Evolutionary conservation across 1,284 basidiomycete species (phyloP), one percentile per base, ranked within the genome.

Genomic region (Microbotryum silenes-acaulis): DNA sequence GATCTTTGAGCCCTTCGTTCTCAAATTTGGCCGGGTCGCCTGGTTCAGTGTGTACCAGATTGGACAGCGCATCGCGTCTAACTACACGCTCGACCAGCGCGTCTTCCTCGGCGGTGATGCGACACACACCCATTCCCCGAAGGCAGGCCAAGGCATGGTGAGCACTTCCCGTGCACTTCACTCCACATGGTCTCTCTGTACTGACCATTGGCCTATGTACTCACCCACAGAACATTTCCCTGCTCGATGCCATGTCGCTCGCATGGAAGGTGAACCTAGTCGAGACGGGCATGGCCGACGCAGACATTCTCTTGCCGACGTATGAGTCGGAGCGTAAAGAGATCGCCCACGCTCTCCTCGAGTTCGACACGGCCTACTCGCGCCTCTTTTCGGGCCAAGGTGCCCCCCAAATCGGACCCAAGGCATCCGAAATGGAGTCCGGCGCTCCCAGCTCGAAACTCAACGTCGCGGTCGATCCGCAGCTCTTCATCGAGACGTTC

Each of bases 211-310:
- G 10, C 6, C 16, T 42, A 14, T 51, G 4, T 56, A 50, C 21
- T 62, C 54, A 31, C 67, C 60, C 51, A 62, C 75, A 75, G 75
- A 77, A 77, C 70, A 77, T 76, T 54, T 75, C 75, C 51, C 75
- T 77, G 69, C 73, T 77, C 59, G 76, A 77, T 67, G 73, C 74
- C 64, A 75, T 74, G 70, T 74, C 75, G n/a, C 69, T 77, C 47
- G 72, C 75, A 4, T 77, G 76, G 76, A 73, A 76, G 60, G 73
- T 77, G 69, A 77, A 77, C 68, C 75, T 65, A 37, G 73, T 77
- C 57, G 74, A 77, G 63, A 77, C 77, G 69, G 75, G 75, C n/a
- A 61, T 77, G 46, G 75, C 74, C 9, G 67, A 74, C 59, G 67
- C 67, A n/a, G 69, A 72, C 6, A 63, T 66, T 44, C 70, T 77